These are phyloP conservation scores for Trichophaea hybrida DNA, from an alignment of 2,329 filamentous ascomycete genomes.

Conservation along the genomic window DNA sequence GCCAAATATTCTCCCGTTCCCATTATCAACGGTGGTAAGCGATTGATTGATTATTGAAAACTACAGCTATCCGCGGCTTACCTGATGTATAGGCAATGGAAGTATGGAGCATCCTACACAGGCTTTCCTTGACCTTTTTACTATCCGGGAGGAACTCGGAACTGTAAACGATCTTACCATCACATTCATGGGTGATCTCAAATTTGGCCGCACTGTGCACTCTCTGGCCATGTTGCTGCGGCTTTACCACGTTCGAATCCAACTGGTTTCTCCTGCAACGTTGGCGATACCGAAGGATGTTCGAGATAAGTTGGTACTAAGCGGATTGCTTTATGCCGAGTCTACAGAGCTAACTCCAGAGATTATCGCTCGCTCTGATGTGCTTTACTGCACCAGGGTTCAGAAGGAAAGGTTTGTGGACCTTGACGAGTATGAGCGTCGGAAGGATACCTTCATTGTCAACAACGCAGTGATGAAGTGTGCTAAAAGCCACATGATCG, in stretches of 20 bases:
- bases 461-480: constrained; percentile 81
- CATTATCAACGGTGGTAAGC: constrained; percentile 68
- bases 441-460: constrained; percentile 80
- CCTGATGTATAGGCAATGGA: constrained; percentile 49
- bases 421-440: constrained; percentile 61
- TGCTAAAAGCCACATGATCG: constrained; percentile 83
- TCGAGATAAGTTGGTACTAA: constrained; percentile 52
- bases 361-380: constrained; percentile 72
- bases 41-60: background rate
- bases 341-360: constrained; percentile 69
- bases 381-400: constrained; percentile 91
- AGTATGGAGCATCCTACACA: constrained; percentile 94
- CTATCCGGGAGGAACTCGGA: constrained; percentile 91
- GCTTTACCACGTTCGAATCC: constrained; percentile 88
- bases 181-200: constrained; percentile 86
- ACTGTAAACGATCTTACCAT: constrained; percentile 92
- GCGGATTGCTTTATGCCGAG: constrained; percentile 64
- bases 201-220: constrained; percentile 88
- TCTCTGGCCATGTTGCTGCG: constrained; percentile 85
- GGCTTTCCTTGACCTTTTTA: constrained; percentile 94
- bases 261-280: constrained; percentile 72
- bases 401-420: constrained; percentile 93
- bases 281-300: constrained; percentile 65
- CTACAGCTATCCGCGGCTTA: background rate
- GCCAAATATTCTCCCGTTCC: constrained; percentile 79